phyloP scores from a whole-genome alignment of 1,139 yeast species.

The Hyphopichia pseudoburtonii region DNA sequence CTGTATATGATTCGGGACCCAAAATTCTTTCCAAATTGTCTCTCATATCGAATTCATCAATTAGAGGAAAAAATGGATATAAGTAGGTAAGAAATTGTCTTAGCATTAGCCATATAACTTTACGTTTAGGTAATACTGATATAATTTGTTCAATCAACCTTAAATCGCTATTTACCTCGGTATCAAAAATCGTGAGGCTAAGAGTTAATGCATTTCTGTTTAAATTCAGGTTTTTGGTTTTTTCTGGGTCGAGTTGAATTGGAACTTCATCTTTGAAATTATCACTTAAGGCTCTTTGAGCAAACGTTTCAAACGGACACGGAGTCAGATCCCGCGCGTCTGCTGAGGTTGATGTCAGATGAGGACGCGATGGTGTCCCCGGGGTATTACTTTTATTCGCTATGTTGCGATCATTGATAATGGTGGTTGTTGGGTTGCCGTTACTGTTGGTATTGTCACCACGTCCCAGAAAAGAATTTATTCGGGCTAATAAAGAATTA shows the following conservation, averaged over 20 bases:
- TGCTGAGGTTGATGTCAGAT: too few species aligned
- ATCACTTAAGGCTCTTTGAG: constrained; percentile 9
- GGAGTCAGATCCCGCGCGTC: too few species aligned
- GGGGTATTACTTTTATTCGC: too few species aligned
- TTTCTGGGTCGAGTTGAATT: constrained; percentile 8
- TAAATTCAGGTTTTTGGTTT: constrained; percentile 20
- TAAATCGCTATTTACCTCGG: constrained; percentile 27
- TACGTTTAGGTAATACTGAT: constrained; percentile 31
- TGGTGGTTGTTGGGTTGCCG: too few species aligned
- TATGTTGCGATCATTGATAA: too few species aligned
- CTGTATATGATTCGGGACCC: constrained; percentile 20
- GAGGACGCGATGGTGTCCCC: too few species aligned
- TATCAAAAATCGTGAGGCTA: constrained; percentile 29
- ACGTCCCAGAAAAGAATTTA: too few species aligned
- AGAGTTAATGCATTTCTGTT: constrained; percentile 22
- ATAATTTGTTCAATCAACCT: constrained; percentile 31
- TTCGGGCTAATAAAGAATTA: too few species aligned
- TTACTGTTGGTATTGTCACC: too few species aligned
- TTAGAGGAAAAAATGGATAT: constrained; percentile 46
- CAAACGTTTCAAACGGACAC: not conserved
- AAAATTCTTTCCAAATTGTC: constrained; percentile 18
- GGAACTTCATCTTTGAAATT: constrained; percentile 2
- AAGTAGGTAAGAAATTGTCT: constrained; percentile 32
- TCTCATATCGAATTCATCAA: constrained; percentile 40
- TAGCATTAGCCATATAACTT: constrained; percentile 32